These are phyloP conservation scores for Conringia planisiliqua DNA, from an alignment of 345 rosid genomes.

Conservation along the genomic window DNA sequence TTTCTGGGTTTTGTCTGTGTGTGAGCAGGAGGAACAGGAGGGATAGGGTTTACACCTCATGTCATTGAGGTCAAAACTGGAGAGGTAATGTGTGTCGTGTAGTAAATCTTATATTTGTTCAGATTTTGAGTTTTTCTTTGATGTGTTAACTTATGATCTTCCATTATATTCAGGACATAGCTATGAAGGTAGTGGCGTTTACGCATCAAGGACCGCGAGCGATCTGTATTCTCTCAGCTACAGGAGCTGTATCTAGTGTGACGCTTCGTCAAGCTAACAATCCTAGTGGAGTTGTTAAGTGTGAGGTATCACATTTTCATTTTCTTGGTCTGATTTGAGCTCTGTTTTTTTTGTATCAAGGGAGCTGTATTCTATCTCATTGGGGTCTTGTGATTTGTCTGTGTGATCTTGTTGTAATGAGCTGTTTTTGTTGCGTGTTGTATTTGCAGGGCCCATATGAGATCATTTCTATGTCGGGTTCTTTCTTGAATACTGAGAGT, in stretches of 20 bases:
- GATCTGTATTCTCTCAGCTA: slow-evolving; percentile 90
- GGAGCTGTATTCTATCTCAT: not conserved
- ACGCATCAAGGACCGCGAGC: slow-evolving; percentile 88
- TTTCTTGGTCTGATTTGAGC: not conserved
- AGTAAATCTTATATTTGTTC: not conserved
- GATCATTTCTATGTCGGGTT: slow-evolving; percentile 83
- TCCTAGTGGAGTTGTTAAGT: slow-evolving; percentile 59
- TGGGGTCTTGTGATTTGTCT: not conserved
- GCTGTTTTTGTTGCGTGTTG: not conserved
- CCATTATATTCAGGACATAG: slow-evolving; percentile 60
- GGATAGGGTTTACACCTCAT: slow-evolving; percentile 95
- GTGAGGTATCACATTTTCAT: slow-evolving; percentile 54
- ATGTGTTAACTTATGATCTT: slow-evolving; percentile 2
- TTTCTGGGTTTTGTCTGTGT: slow-evolving; percentile 1
- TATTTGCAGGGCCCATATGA: slow-evolving; percentile 76
- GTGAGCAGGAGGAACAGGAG: slow-evolving; percentile 79
- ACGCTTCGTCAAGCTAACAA: slow-evolving; percentile 66
- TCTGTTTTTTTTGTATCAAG: not conserved
- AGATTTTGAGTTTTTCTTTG: not conserved
- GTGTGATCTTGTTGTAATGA: not conserved
- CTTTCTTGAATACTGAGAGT: slow-evolving; percentile 69
- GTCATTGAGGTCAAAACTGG: slow-evolving; percentile 80
- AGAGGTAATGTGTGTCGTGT: slow-evolving; percentile 54
- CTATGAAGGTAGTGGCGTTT: slow-evolving; percentile 66
- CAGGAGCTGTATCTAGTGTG: slow-evolving; percentile 80